Base-by-base conservation (phyloP, 257 asterid species). In the Salvia miltiorrhiza region DNA sequence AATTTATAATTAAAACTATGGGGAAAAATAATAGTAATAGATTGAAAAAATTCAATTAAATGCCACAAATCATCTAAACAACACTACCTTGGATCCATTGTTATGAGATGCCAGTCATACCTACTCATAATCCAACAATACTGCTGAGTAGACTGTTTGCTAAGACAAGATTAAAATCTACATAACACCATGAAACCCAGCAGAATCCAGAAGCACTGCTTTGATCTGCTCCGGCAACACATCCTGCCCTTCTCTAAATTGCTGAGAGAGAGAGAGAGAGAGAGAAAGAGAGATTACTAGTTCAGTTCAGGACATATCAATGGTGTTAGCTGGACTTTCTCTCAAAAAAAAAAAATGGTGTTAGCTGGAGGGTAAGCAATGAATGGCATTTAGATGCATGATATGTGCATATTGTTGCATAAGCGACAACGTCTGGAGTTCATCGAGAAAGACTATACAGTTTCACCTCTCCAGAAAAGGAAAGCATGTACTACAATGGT, bases 181-280 rank as follows among this genome's bases (percentile, higher is more conserved):
- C 43, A 74, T 75, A 43, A 79, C 82, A 11, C 85, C 85, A 71
- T 83, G 88, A 67, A 73, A 80, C 40, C 85, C 88, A 40, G 85
- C 85, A 14, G 78, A 80, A 57, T 83, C 85, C 50, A 83, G 80
- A 59, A 83, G 82, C 67, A 76, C 79, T 2, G 85, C 84, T 67
- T 83, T 80, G 56, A 83, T 78, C 82, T 83, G 85, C 77, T 83
- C 88, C 19, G 85, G 88, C 71, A 76, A 40, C 7, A 80, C 74
- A n/a, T 83, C 86, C 65, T 64, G 77, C 13, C 82, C 84, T 56
- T 80, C 82, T 59, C 79, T 76, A 76, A 81, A 76, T 76, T 78
- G 85, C 85, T 80, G 80, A 9, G 20, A 35, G 24, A 24, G 48
- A 37, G 54, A 32, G 26, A 20, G 66, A 53, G 24, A 52, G 64